phyloP scores from a whole-genome alignment of 2,329 filamentous ascomycete species.

The Aspergillus awamori region DNA sequence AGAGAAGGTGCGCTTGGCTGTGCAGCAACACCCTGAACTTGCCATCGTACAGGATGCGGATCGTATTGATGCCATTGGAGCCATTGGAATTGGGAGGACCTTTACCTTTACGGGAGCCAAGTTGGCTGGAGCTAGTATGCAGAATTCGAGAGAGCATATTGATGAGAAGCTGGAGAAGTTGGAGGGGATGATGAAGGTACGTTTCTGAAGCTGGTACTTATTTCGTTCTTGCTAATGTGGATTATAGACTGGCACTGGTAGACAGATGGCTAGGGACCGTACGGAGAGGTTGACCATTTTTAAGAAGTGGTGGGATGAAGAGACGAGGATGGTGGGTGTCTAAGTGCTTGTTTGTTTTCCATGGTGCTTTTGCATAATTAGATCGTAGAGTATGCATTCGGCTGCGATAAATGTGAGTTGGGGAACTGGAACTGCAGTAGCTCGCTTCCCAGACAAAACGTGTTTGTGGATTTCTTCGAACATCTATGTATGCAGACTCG shows the following conservation, averaged over 20 bases:
- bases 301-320: constrained; percentile 11
- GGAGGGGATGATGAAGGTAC: constrained; percentile 11
- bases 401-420: neutral
- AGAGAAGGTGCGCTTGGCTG: neutral
- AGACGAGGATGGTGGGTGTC: neutral
- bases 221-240: neutral
- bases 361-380: too few relatives aligned
- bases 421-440: neutral
- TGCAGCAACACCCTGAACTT: constrained; percentile 8
- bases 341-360: neutral
- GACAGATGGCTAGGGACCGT: constrained; percentile 4
- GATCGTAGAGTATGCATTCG: neutral
- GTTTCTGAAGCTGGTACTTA: neutral
- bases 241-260: neutral
- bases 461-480: too few relatives aligned
- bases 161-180: constrained; percentile 10
- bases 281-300: constrained; percentile 6
- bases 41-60: constrained; percentile 14
- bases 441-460: too few relatives aligned
- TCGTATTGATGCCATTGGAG: constrained; percentile 14
- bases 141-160: constrained; percentile 5
- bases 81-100: constrained; percentile 8
- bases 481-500: too few relatives aligned
- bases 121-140: constrained; percentile 3
- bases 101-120: constrained; percentile 4